Evolutionary conservation across 139 green algal genomes (phyloP), one percentile per base, ranked within the genome.

Genomic region (Volvox reticuliferus): DNA sequence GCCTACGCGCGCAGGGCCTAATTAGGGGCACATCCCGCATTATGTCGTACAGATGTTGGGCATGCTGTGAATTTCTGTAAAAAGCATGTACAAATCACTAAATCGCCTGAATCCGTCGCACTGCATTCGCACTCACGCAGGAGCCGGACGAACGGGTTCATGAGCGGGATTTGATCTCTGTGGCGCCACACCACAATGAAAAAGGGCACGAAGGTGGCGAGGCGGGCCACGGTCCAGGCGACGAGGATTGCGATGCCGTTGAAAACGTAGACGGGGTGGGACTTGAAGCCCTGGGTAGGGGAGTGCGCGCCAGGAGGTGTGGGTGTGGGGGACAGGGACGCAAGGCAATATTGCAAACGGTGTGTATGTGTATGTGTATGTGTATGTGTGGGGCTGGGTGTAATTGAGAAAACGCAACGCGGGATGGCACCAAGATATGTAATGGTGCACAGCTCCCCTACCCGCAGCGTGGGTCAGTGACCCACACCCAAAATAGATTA

Each of bases 131-230:
- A 93, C 91, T 79, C 65, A 93, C 91, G 30, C 28, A 93, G 82
- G 76, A 76, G 61, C 22, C 33, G 61, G 26, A 77, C 80, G 14
- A 92, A 28, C 20, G 44, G 62, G n/a, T 82, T 79, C n/a, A 94
- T 55, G n/a, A 84, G 44, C 73, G 22, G 24, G 28, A 94, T 82
- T 37, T 87, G 33, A 5, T 87, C 81, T 2, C 92, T 36, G 6
- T 71, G 22, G 26, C 79, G 32, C 89, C 89, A 94, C 6, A 93
- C 21, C 28, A 83, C 76, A 20, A 32, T 65, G 82, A 94, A 94
- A 80, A 93, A 94, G 44, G 92, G 92, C 71, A 76, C 75, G 89
- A 94, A 94, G 50, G 90, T 77, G 61, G 63, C 63, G 18, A 94
- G 78, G 65, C 92, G 87, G 0, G 82, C 87, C 35, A 92, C 61